Evolutionary conservation across 306 rosid species (phyloP).

Genomic region (Quercus aquifolioides): DNA sequence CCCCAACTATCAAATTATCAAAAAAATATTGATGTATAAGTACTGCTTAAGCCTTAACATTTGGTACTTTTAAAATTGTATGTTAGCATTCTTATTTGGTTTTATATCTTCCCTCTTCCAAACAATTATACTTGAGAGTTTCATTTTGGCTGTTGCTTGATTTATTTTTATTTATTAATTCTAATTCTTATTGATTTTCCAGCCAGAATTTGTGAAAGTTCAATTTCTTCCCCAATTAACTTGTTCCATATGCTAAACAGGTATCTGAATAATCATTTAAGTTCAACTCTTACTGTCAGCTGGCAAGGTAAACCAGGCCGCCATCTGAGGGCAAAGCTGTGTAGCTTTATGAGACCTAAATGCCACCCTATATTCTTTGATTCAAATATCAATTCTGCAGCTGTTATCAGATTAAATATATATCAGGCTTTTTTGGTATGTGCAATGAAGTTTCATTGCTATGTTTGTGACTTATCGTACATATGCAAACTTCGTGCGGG

Average conservation of each 20-base stretch:
- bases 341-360: conserved; percentile 42
- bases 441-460: no score
- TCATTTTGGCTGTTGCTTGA: not conserved
- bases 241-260: conserved; percentile 26
- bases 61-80: not conserved
- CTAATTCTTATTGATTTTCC: not conserved
- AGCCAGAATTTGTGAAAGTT: not conserved
- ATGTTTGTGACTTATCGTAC: no score
- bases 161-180: not conserved
- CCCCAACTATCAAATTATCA: no score
- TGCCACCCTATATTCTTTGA: conserved; percentile 88
- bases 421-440: conserved; percentile 49
- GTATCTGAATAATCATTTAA: no score
- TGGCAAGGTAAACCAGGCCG: no score
- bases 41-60: not conserved
- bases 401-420: conserved; percentile 74
- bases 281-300: no score
- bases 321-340: no score
- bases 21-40: not conserved
- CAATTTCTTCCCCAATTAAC: conserved; percentile 13
- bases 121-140: not conserved
- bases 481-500: conserved; percentile 49
- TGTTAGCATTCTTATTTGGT: not conserved
- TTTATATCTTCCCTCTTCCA: not conserved
- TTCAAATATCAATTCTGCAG: conserved; percentile 78